Base-by-base conservation (phyloP, 2,329 filamentous ascomycete genomes). In the Laburnicola sp. region DNA sequence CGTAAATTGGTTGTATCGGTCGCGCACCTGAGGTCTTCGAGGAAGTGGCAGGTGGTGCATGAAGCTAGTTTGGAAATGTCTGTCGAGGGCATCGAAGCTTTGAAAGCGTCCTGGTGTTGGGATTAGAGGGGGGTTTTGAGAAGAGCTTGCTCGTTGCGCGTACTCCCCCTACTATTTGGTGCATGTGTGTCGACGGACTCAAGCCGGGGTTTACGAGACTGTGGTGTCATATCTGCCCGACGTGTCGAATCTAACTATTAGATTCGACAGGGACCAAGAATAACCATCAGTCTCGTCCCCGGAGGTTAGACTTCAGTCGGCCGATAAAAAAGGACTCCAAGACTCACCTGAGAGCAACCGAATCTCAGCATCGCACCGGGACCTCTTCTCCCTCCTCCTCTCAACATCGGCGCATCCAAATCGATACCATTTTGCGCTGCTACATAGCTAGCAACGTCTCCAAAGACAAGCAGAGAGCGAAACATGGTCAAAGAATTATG, bases 21-120 rank as follows among this genome's bases (percentile, higher is more conserved):
- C 4, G 11, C 32, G 34, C 26, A 30, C 47, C 40, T 38, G 41
- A 31, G 40, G 30, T 50, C 57, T 39, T 57, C 53, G 6, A 27
- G 32, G 35, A 59, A 60, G 30, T 57, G 53, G 34, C 60, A 63
- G 21, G 57, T 60, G 8, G 59, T 63, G 42, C 60, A 63, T 2
- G 57, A 50, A 28, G 60, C 36, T 2, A 51, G 45, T 23, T 56
- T 50, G 11, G 59, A 39, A 26, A 62, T 59, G 35, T 63, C 60
- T 3, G 39, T 38, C 1, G 39, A 42, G 4, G 58, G 53, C 52
- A 60, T 58, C 0, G 57, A 55, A 9, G 52, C 45, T n/a, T 50
- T 50, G 50, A 64, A 64, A 7, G 59, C 51, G 27, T 62, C 54
- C 56, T n/a, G n/a, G n/a, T n/a, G n/a, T n/a, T n/a, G n/a, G n/a